Evolutionary conservation across 176 grass and related monocot species (phyloP).

Genomic region (Carex pumila): DNA sequence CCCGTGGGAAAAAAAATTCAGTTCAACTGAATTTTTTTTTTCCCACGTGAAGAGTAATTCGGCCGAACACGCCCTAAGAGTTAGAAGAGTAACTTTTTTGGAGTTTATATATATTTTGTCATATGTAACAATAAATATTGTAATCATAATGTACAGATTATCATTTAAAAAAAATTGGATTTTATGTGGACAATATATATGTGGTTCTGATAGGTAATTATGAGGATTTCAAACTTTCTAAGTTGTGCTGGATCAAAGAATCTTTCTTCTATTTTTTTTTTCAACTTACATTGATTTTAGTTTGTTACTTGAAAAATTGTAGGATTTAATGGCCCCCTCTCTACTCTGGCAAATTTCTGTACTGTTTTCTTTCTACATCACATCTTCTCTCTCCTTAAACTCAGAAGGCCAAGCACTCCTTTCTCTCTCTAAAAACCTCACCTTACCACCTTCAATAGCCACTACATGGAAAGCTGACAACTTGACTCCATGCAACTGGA

Average conservation of each 20-base stretch:
- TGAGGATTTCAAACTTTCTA: neutral
- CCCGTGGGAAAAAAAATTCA: too few species aligned
- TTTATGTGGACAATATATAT: neutral
- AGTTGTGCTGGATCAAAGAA: neutral
- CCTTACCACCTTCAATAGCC: constrained; percentile 23
- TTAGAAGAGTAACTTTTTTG: neutral
- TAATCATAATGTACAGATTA: neutral
- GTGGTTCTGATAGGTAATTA: neutral
- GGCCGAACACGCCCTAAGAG: too few species aligned
- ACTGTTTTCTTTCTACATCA: constrained; percentile 24
- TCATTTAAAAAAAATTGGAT: neutral
- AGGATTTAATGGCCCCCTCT: constrained; percentile 26
- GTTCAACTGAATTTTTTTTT: too few species aligned
- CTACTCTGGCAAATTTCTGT: constrained; percentile 20
- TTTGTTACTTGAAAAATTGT: neutral
- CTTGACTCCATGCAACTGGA: constrained; percentile 60
- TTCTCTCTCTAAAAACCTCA: constrained; percentile 43
- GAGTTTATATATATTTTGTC: neutral
- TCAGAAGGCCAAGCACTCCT: constrained; percentile 48
- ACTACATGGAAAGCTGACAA: constrained; percentile 43
- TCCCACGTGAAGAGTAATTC: too few species aligned
- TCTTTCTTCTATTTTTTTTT: neutral
- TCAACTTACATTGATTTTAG: neutral
- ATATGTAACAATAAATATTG: neutral
- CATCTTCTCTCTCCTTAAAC: constrained; percentile 35